Base-by-base conservation (phyloP, 2,329 filamentous ascomycete species). In the Fusarium stilboides region DNA sequence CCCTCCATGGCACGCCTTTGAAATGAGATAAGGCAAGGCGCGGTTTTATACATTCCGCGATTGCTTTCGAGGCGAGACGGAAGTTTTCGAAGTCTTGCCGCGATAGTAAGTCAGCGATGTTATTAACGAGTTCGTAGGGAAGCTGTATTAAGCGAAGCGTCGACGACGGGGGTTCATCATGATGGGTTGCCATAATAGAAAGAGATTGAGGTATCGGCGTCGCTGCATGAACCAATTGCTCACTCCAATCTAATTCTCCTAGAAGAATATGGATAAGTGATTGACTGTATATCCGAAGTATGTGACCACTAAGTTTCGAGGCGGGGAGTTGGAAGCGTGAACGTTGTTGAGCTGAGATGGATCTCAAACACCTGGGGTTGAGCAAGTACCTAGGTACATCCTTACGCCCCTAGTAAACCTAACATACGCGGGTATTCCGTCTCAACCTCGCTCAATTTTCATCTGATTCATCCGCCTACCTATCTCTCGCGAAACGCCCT, bases 101-200 rank as follows among this genome's bases (percentile, higher is more conserved):
- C 58, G 82, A 78, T 68, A 83, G 83, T 65, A 79, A 77, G 52
- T 75, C 74, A 62, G 82, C 84, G 63, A 86, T 80, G 73, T 81
- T 77, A 72, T 79, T 74, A 47, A 84, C 70, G 43, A 83, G 77
- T 75, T 83, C 80, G 46, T 77, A 74, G 4, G 81, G 81, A 51
- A 83, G 44, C 20, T 43, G 31, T 19, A 28, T 33, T 31, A 70
- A 57, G 51, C 49, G 44, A 56, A 62, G 62, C 40, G 33, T 43
- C 40, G 62, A 42, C 39, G 55, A 50, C 22, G 31, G 33, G 14
- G 33, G n/a, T 12, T 6, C 26, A 26, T 6, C 26, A 26, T 10
- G 8, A 10, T 46, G 44, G 17, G 28, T 46, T 8, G 44, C 12
- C 44, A 37, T 44, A 37, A 46, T 15, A 31, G 44, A 22, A 19